Base-by-base conservation (phyloP, 176 grass and related monocot genomes). In the Microstegium vimineum region DNA sequence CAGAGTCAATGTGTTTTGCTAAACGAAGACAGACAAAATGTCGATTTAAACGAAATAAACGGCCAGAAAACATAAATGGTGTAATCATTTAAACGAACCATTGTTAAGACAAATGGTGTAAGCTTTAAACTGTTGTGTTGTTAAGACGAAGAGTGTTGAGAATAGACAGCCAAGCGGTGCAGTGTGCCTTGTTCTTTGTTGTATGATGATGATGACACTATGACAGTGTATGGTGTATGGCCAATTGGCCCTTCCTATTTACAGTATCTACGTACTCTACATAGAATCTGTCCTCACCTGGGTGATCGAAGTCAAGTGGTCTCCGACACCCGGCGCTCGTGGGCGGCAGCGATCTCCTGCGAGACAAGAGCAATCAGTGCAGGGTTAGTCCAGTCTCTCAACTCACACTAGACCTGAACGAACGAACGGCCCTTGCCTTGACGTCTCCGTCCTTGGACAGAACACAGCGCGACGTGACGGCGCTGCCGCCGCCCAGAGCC, bases 381-480 rank as follows among this genome's bases (percentile, higher is more conserved):
- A 7, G 27, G 27, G 5, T 38, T 51, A 87, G 37, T 80, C 22
- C 40, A 87, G 37, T 80, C 22, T 54, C 78, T 37, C 45, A 37
- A 84, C 8, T 37, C 40, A 63, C 20, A 0, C 15, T 6, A 13
- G 37, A 8, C 18, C 52, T 31, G 18, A 59, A 25, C 12, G 13
- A 30, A 0, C 12, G 81, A 73, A 34, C 57, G 2, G 20, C 86
- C 10, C 56, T 90, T 85, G 49, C 96, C 93, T 94, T 93, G 31
- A 93, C 68, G 38, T 81, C 87, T 83, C 93, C 87, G 70, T 91
- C 81, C 17, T 74, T 85, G 33, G 47, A 88, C 3, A 95, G 65
- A 31, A 93, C 67, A 66, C 93, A 95, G 54, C 93, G 90, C 27
- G 89, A 99, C 40, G 96, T 99, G 2, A 94, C 72, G 32, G 89